phyloP scores from a whole-genome alignment of 1,284 basidiomycete genomes.

The Ustilago hordei region DNA sequence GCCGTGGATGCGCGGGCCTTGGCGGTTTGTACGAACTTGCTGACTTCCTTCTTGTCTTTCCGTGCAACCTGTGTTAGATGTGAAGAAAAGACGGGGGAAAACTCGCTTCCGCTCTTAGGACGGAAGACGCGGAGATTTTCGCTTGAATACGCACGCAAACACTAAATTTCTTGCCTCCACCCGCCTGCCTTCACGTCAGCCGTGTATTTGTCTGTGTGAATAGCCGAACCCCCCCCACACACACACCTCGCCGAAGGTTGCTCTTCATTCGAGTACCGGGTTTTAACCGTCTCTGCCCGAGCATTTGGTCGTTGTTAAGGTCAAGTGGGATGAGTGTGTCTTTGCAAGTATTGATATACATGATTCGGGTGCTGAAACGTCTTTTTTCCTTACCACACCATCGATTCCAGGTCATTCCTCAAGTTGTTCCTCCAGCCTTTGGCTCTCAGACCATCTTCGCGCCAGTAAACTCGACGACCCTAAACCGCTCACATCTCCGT shows the following conservation, averaged over 20 bases:
- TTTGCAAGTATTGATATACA: slow-evolving; percentile 5
- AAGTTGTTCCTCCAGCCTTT: background rate
- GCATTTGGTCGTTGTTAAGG: background rate
- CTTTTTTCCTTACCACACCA: background rate
- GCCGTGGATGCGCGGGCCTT: slow-evolving; percentile 12
- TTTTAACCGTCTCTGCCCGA: slow-evolving; percentile 11
- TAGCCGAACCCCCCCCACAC: slow-evolving; percentile 8
- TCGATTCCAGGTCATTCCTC: background rate
- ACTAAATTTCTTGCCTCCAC: slow-evolving; percentile 1
- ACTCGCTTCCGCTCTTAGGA: slow-evolving; percentile 10
- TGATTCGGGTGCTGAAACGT: background rate
- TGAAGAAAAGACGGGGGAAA: background rate
- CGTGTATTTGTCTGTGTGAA: slow-evolving; percentile 2
- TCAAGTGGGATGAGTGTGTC: background rate
- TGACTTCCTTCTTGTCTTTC: background rate
- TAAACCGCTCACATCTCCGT: background rate
- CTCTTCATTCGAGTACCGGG: background rate
- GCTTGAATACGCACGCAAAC: background rate
- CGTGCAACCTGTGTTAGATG: background rate
- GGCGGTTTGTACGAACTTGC: slow-evolving; percentile 7
- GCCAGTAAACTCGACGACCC: background rate
- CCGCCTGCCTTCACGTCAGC: background rate
- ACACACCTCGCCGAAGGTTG: slow-evolving; percentile 2
- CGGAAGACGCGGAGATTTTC: slow-evolving; percentile 38
- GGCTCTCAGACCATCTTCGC: background rate